A percentile compares a stretch with the other conserved stretches of the same genome.
Conservation (phyloP, 1,284 basidiomycete species). For the Apiotrichum veenhuisii region DNA sequence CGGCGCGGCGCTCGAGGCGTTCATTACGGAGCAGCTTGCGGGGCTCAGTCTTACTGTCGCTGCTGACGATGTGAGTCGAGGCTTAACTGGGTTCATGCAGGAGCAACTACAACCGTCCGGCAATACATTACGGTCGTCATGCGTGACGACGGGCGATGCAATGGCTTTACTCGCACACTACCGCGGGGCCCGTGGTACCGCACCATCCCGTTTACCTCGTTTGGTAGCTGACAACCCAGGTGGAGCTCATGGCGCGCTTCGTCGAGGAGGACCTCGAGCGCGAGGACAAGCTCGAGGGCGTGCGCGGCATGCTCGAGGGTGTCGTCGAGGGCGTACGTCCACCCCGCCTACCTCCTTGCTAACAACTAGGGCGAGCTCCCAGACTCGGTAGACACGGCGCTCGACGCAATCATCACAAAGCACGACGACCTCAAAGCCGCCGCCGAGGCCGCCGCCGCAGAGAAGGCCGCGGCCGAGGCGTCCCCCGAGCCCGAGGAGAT, state of each 20-base stretch:
- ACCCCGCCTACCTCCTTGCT: not conserved
- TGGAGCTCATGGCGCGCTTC: slow-evolving; percentile 48
- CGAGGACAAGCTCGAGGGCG: slow-evolving; percentile 49
- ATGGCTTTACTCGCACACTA: too few relatives aligned
- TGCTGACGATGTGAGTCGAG: slow-evolving; percentile 38
- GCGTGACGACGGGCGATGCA: too few relatives aligned
- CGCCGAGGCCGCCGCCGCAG: slow-evolving; percentile 16
- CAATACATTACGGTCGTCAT: too few relatives aligned
- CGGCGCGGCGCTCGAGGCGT: slow-evolving; percentile 41
- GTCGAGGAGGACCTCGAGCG: slow-evolving; percentile 49
- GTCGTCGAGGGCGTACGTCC: slow-evolving; percentile 36
- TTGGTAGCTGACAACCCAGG: slow-evolving; percentile 18
- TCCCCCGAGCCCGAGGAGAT: slow-evolving; percentile 1
- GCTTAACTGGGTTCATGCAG: not conserved
- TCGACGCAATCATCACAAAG: slow-evolving; percentile 36
- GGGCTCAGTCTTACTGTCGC: slow-evolving; percentile 34
- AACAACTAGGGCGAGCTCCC: slow-evolving; percentile 26
- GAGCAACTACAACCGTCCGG: too few relatives aligned
- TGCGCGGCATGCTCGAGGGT: slow-evolving; percentile 47
- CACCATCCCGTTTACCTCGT: too few relatives aligned
- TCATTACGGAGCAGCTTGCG: slow-evolving; percentile 33
- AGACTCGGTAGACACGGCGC: slow-evolving; percentile 28
- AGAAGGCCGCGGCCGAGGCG: not conserved
- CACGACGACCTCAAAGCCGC: slow-evolving; percentile 27
- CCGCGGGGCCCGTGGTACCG: not conserved